Percentiles rank a stretch among this genome's conserved stretches.
phyloP scores from a whole-genome alignment of 768 basidiomycete species.

The Antrodiella citrinella region DNA sequence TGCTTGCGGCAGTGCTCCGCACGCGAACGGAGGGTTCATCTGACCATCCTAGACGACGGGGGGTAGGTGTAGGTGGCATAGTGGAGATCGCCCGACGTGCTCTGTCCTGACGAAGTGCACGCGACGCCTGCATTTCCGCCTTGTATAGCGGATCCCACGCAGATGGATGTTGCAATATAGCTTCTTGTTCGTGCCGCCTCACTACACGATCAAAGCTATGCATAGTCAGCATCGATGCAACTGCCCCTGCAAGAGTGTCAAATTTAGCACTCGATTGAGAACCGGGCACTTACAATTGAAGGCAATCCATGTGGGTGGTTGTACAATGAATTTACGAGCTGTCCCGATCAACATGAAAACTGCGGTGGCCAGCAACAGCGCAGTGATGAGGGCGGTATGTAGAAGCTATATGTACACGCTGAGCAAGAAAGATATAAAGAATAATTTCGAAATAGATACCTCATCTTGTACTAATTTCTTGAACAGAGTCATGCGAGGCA shows the following conservation, averaged over 20 bases:
- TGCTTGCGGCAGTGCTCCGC: background rate
- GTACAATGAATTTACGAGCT: conserved; percentile 36
- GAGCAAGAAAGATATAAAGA: too few relatives aligned
- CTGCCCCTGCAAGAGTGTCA: conserved; percentile 33
- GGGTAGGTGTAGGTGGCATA: background rate
- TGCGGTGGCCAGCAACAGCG: conserved; percentile 38
- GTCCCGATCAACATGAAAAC: conserved; percentile 44
- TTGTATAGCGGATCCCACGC: conserved; percentile 30
- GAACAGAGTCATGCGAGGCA: conserved; percentile 47
- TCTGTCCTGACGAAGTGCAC: conserved; percentile 8
- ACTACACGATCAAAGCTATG: conserved; percentile 55
- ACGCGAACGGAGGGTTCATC: background rate
- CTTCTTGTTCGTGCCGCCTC: conserved; percentile 52
- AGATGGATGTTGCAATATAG: conserved; percentile 40
- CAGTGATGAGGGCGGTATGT: conserved; percentile 47
- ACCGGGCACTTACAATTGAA: conserved; percentile 39
- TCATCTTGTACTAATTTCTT: conserved; percentile 54
- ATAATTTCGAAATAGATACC: too few relatives aligned
- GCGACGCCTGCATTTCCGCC: conserved; percentile 19
- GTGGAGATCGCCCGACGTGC: conserved; percentile 14
- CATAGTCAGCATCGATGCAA: conserved; percentile 47
- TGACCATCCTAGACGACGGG: background rate
- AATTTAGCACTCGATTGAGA: conserved; percentile 6
- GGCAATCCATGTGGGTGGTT: conserved; percentile 43
- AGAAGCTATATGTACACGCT: too few relatives aligned